Conservation (phyloP, 1,284 basidiomycete species). For the Puccinia novopanici region DNA sequence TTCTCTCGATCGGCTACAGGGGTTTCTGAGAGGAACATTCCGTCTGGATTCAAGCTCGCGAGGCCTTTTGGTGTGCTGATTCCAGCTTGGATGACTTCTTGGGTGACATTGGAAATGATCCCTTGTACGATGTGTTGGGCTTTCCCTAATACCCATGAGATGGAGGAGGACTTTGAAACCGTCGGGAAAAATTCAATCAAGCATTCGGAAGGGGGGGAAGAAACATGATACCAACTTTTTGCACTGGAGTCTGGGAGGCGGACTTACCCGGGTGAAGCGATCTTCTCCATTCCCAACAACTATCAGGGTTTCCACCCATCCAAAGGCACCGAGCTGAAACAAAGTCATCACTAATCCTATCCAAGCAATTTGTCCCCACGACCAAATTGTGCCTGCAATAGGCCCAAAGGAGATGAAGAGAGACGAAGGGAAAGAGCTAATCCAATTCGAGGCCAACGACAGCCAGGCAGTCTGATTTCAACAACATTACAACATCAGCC, state of each 20-base stretch:
- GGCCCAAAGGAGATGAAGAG: slow-evolving; percentile 24
- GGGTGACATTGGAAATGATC: slow-evolving; percentile 38
- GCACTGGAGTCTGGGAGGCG: too few species aligned
- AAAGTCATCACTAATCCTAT: slow-evolving; percentile 35
- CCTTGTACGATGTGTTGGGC: slow-evolving; percentile 47
- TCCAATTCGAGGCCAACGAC: slow-evolving; percentile 31
- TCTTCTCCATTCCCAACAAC: slow-evolving; percentile 43
- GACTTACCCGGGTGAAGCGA: slow-evolving; percentile 33
- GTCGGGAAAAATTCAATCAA: not conserved
- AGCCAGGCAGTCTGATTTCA: slow-evolving; percentile 48
- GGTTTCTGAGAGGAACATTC: slow-evolving; percentile 42
- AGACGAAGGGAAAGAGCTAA: slow-evolving; percentile 46
- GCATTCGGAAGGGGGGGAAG: too few species aligned
- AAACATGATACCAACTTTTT: too few species aligned
- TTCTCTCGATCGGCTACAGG: slow-evolving; percentile 29
- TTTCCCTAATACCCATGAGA: slow-evolving; percentile 44
- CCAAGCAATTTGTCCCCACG: slow-evolving; percentile 47
- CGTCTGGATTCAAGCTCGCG: slow-evolving; percentile 42
- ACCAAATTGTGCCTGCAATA: slow-evolving; percentile 42
- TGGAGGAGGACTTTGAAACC: slow-evolving; percentile 36
- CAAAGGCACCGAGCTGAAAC: slow-evolving; percentile 35
- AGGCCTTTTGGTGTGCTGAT: slow-evolving; percentile 42
- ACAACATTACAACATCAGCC: too few species aligned
- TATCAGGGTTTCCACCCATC: slow-evolving; percentile 46
- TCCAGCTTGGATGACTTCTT: slow-evolving; percentile 30